These are phyloP conservation scores for Syzygium aromaticum DNA, from an alignment of 345 rosid genomes.

Conservation along the genomic window DNA sequence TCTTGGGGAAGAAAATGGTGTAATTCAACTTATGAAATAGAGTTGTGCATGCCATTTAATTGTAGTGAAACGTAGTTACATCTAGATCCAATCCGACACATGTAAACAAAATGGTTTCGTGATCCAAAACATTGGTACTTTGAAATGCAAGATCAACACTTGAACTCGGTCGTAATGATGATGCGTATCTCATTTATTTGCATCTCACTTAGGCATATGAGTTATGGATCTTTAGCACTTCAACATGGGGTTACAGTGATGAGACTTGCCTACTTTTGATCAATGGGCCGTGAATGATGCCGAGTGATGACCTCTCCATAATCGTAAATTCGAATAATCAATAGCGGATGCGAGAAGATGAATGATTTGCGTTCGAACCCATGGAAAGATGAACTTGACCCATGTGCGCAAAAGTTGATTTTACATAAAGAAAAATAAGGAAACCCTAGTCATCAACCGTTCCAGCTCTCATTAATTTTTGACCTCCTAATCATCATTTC, in stretches of 20 bases:
- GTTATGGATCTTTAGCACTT: neutral
- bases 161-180: neutral
- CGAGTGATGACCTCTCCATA: neutral
- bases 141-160: neutral
- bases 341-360: neutral
- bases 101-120: neutral
- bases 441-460: neutral
- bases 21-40: neutral
- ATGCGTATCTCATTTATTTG: neutral
- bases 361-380: neutral
- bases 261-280: neutral
- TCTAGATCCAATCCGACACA: rapidly evolving
- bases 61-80: neutral
- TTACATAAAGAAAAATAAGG: neutral
- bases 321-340: neutral
- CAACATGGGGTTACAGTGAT: rapidly evolving
- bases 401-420: neutral
- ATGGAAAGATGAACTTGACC: neutral
- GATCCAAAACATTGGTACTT: neutral
- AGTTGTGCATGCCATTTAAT: neutral
- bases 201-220: neutral
- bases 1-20: neutral
- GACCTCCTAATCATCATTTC: neutral
- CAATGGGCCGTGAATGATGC: neutral
- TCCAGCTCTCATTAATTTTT: neutral